These are phyloP conservation scores for Ulmus americana DNA, from an alignment of 331 rosid species.

Conservation along the genomic window DNA sequence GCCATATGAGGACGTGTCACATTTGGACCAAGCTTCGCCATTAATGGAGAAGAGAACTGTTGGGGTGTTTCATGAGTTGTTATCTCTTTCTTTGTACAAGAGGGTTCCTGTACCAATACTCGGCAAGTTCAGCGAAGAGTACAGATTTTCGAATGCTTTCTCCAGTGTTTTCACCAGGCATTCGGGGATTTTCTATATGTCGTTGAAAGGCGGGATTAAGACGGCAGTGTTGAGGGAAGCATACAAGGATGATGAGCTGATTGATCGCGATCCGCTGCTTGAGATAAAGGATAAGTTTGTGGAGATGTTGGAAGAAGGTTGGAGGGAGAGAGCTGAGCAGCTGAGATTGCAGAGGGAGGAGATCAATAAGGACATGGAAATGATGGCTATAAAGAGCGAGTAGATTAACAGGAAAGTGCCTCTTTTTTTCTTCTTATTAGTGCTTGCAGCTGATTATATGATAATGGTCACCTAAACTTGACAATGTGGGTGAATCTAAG, in stretches of 20 bases:
- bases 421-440: no score
- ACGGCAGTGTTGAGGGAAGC: constrained; percentile 75
- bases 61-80: constrained; percentile 71
- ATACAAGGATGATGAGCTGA: constrained; percentile 42
- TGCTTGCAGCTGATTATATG: neutral
- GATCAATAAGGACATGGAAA: constrained; percentile 37
- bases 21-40: constrained; percentile 50
- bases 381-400: constrained; percentile 26
- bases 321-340: constrained; percentile 44
- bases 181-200: constrained; percentile 67
- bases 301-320: constrained; percentile 66
- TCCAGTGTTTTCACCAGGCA: constrained; percentile 62
- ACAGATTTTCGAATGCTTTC: constrained; percentile 62
- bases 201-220: constrained; percentile 74
- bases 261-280: constrained; percentile 63
- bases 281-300: constrained; percentile 54
- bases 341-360: constrained; percentile 40
- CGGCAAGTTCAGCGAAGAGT: constrained; percentile 66
- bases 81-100: constrained; percentile 58
- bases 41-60: constrained; percentile 82
- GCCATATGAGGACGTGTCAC: constrained; percentile 52
- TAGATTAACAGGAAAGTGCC: neutral
- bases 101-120: constrained; percentile 66
- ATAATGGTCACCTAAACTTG: neutral
- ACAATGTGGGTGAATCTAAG: neutral